These are phyloP conservation scores for Heracleum sosnowskyi DNA, from an alignment of 129 eudicot species.

Conservation along the genomic window DNA sequence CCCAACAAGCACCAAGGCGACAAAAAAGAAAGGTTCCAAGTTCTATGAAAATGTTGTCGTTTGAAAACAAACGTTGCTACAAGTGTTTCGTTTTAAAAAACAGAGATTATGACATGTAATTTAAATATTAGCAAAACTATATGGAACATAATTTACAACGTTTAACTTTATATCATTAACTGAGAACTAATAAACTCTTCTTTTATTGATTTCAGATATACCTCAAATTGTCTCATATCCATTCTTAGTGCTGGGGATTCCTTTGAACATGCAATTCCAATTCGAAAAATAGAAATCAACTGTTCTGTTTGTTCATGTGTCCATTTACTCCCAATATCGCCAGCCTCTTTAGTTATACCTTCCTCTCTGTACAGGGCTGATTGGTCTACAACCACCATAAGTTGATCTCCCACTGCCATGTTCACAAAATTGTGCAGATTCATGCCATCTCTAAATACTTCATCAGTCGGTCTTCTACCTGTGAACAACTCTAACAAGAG, in stretches of 20 bases:
- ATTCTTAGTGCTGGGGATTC: slow-evolving; percentile 12
- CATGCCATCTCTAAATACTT: background rate
- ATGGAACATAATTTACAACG: background rate
- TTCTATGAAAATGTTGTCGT: no score
- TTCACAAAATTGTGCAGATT: slow-evolving; percentile 18
- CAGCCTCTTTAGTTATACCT: background rate
- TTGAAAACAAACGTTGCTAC: no score
- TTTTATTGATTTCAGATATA: background rate
- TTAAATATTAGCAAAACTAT: no score
- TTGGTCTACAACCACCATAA: slow-evolving; percentile 12
- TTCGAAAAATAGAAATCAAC: background rate
- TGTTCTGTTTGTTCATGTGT: slow-evolving; percentile 1
- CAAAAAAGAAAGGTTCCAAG: no score
- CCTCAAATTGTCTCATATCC: background rate
- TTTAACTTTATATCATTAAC: background rate
- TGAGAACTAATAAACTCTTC: background rate
- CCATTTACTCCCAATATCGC: background rate
- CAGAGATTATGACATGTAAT: no score
- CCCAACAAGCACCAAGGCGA: no score
- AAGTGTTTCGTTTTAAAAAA: no score
- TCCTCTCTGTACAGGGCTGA: slow-evolving; percentile 1
- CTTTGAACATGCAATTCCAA: slow-evolving; percentile 13
- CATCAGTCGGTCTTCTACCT: slow-evolving; percentile 15
- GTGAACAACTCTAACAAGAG: slow-evolving; percentile 19
- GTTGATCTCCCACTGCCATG: slow-evolving; percentile 7